Evolutionary conservation across 192 early-diverging fungal genomes (phyloP).

Genomic region (Dissophora ornata): DNA sequence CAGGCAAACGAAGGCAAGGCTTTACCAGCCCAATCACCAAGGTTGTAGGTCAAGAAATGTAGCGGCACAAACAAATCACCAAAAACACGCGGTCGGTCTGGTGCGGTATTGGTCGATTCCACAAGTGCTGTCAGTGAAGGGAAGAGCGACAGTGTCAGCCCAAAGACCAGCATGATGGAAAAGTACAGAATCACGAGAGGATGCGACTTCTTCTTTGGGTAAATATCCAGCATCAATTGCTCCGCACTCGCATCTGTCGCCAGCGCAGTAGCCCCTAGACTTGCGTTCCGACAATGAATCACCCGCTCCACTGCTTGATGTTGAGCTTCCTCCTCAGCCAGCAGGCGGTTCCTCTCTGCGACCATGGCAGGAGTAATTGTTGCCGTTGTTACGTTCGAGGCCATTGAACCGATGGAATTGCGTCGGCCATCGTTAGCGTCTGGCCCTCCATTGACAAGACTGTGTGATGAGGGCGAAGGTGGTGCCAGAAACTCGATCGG

Average conservation of each 20-base stretch:
- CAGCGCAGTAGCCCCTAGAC: slow-evolving; percentile 24
- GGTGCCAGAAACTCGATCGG: slow-evolving; percentile 49
- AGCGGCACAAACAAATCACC: slow-evolving; percentile 74
- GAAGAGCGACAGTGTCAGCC: slow-evolving; percentile 76
- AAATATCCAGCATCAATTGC: slow-evolving; percentile 41
- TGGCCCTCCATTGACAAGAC: not conserved
- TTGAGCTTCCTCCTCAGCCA: slow-evolving; percentile 21
- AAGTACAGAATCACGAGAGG: slow-evolving; percentile 54
- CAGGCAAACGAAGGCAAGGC: slow-evolving; percentile 59
- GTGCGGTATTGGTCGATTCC: slow-evolving; percentile 61
- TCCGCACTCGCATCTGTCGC: slow-evolving; percentile 26
- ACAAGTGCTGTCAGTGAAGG: slow-evolving; percentile 81
- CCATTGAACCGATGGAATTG: slow-evolving; percentile 35
- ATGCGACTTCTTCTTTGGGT: slow-evolving; percentile 40
- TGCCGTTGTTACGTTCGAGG: slow-evolving; percentile 19
- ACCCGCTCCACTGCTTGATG: slow-evolving; percentile 15
- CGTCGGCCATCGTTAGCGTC: slow-evolving; percentile 10
- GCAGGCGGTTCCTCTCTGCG: slow-evolving; percentile 28
- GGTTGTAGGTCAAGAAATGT: slow-evolving; percentile 79
- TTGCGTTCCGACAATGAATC: slow-evolving; percentile 27
- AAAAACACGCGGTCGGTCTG: slow-evolving; percentile 45
- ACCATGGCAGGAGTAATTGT: slow-evolving; percentile 51
- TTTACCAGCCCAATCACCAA: slow-evolving; percentile 80
- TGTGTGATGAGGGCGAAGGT: slow-evolving; percentile 6
- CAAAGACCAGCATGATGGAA: slow-evolving; percentile 68